A percentile compares a stretch with the other conserved stretches of the same genome.
phyloP scores from a whole-genome alignment of 345 rosid genomes.

The Angophora floribunda region DNA sequence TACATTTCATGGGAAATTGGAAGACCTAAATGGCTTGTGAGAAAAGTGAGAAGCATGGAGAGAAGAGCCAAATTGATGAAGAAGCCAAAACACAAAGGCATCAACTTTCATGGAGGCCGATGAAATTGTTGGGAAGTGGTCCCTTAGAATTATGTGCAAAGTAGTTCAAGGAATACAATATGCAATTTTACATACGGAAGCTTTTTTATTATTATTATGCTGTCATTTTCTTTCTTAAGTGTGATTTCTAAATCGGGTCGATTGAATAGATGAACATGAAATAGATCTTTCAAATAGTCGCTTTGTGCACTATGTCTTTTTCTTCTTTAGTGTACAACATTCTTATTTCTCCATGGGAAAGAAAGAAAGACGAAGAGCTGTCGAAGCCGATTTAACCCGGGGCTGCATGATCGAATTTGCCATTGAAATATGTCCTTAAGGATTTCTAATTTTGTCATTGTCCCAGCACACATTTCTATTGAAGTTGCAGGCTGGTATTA shows the following conservation, averaged over 20 bases:
- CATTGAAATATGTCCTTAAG: neutral
- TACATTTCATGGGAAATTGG: neutral
- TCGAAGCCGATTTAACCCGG: neutral
- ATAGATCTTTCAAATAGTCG: neutral
- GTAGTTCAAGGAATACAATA: neutral
- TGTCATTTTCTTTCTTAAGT: neutral
- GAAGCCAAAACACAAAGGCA: neutral
- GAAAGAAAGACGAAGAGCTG: neutral
- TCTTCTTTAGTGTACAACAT: fast-evolving
- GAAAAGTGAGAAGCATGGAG: neutral
- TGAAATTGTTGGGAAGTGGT: neutral
- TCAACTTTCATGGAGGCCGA: neutral
- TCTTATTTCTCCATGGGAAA: neutral
- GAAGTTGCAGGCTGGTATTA: neutral
- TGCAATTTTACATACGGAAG: neutral
- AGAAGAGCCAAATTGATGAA: neutral
- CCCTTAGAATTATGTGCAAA: neutral
- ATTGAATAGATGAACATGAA: neutral
- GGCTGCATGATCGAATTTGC: neutral
- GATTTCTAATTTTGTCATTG: neutral
- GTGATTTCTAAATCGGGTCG: neutral
- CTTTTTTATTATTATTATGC: neutral
- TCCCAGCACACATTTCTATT: neutral
- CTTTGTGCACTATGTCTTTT: neutral
- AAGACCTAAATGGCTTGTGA: neutral